These are phyloP conservation scores for Coelastrella sp. DNA, from an alignment of 139 green algal species.

Conservation along the genomic window DNA sequence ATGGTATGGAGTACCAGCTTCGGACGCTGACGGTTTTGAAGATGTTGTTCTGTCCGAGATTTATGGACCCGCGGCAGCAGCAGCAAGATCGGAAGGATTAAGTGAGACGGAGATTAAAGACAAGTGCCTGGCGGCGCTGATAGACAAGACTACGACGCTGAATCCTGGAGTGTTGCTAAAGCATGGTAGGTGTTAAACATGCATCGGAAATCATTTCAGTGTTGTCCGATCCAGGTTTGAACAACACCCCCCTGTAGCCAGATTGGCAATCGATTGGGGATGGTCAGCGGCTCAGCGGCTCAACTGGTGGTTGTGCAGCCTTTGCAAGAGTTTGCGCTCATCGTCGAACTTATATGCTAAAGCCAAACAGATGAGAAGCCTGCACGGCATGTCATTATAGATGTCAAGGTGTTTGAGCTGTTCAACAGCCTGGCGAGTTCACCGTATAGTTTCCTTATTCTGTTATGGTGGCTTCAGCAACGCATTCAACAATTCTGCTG, in stretches of 20 bases:
- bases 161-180: conserved; percentile 69
- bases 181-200: conserved; percentile 47
- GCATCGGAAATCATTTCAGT: too few relatives aligned
- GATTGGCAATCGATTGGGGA: too few relatives aligned
- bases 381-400: conserved; percentile 40
- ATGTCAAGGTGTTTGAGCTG: conserved; percentile 73
- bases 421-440: conserved; percentile 88
- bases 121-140: conserved; percentile 56
- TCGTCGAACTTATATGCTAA: too few relatives aligned
- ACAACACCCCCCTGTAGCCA: neutral
- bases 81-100: conserved; percentile 1
- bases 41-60: conserved; percentile 59
- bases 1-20: conserved; percentile 84
- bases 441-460: too few relatives aligned
- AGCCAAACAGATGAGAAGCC: too few relatives aligned
- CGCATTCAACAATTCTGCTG: too few relatives aligned
- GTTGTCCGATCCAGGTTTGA: neutral
- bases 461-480: conserved; percentile 50
- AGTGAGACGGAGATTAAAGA: neutral
- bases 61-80: conserved; percentile 44
- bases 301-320: too few relatives aligned
- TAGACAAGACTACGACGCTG: conserved; percentile 84
- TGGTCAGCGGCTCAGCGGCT: too few relatives aligned
- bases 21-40: conserved; percentile 80
- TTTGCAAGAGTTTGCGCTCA: too few relatives aligned